These are phyloP conservation scores for Albugo candida DNA, from an alignment of 352 stramenopile species.

Conservation along the genomic window DNA sequence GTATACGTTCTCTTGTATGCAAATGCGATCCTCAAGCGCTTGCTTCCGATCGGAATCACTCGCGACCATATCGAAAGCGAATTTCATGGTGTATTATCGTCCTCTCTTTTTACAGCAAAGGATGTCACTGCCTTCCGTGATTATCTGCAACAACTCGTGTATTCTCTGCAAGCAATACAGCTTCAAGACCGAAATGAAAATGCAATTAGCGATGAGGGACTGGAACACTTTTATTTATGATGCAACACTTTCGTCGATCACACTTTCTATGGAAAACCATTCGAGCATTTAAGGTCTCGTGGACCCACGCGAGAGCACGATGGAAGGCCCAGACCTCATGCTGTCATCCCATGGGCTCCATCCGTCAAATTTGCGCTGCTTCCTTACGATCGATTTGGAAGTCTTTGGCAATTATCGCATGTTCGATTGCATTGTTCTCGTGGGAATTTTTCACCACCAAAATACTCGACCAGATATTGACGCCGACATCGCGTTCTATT, in stretches of 20 bases:
- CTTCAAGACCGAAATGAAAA: neutral
- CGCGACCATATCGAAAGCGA: conserved; percentile 31
- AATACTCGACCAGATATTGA: conserved; percentile 58
- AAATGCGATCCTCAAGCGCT: conserved; percentile 30
- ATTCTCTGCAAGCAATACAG: conserved; percentile 32
- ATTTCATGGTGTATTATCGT: conserved; percentile 18
- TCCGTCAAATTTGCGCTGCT: too few relatives aligned
- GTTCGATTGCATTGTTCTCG: conserved; percentile 32
- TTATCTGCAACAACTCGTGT: conserved; percentile 58
- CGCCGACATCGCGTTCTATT: conserved; percentile 52
- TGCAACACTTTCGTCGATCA: too few relatives aligned
- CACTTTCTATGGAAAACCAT: too few relatives aligned
- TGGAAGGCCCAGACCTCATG: conserved; percentile 9
- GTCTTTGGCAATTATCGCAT: conserved; percentile 48
- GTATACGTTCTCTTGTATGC: conserved; percentile 73
- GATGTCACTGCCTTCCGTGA: conserved; percentile 58
- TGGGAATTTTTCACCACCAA: conserved; percentile 41
- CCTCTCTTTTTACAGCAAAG: conserved; percentile 39
- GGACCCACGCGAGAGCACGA: too few relatives aligned
- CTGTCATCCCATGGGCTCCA: neutral
- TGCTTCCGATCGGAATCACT: conserved; percentile 24
- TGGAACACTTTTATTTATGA: conserved; percentile 1
- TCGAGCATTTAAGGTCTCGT: too few relatives aligned
- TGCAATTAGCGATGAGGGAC: neutral
- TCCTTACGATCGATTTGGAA: neutral